Conservation (phyloP, 139 green algal species). For the Microglena sp. region DNA sequence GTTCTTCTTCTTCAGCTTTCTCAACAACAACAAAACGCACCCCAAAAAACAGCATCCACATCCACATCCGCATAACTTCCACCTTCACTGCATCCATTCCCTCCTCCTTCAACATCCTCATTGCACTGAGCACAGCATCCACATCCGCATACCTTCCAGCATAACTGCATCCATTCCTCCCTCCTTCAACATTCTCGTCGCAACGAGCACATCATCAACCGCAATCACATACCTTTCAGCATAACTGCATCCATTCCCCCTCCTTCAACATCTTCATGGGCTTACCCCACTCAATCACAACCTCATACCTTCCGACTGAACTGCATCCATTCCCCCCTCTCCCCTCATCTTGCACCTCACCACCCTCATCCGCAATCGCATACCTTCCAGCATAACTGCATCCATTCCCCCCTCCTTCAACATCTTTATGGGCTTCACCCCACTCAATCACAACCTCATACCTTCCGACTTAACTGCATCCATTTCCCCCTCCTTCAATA, state of each 20-base stretch:
- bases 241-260: constrained; percentile 94
- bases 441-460: no score
- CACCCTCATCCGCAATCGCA: constrained; percentile 35
- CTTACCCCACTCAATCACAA: constrained; percentile 55
- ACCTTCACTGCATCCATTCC: constrained; percentile 95
- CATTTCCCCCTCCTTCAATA: constrained; percentile 93
- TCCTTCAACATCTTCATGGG: constrained; percentile 93
- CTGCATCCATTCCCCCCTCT: no score
- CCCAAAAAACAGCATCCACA: no score
- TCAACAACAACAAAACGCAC: no score
- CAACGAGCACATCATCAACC: constrained; percentile 59
- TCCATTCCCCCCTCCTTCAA: constrained; percentile 96
- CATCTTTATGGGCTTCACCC: constrained; percentile 78
- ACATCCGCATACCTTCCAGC: constrained; percentile 68
- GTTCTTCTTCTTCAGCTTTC: no score
- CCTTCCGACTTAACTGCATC: constrained; percentile 97
- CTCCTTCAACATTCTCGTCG: constrained; percentile 93
- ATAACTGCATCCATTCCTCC: constrained; percentile 94
- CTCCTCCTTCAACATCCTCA: constrained; percentile 95
- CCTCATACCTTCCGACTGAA: constrained; percentile 88
- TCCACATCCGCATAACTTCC: constrained; percentile 30
- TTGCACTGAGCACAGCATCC: constrained; percentile 61
- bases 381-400: constrained; percentile 86
- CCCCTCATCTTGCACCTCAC: no score
- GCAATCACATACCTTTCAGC: constrained; percentile 71